phyloP scores from a whole-genome alignment of 441 rosid species.

The Brassica hybrid region DNA sequence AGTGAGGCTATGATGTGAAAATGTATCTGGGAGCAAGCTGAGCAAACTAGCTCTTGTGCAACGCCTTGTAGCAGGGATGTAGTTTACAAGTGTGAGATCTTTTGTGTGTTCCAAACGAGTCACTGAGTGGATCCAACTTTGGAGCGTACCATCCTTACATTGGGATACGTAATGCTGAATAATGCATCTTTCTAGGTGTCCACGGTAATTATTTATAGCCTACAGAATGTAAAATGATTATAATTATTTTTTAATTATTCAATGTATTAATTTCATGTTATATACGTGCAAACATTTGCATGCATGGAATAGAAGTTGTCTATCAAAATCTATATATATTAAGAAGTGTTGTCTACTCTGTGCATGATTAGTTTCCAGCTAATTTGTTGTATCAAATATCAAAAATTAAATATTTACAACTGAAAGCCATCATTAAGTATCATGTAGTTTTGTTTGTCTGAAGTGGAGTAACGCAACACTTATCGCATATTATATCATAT shows the following conservation, averaged over 20 bases:
- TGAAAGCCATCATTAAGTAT: no score
- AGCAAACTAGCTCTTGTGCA: neutral
- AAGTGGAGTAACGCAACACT: no score
- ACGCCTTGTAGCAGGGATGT: neutral
- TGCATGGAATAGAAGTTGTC: neutral
- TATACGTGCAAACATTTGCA: neutral
- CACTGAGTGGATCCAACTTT: neutral
- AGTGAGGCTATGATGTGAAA: slow-evolving; percentile 5
- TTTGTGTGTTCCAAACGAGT: neutral
- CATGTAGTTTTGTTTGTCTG: no score
- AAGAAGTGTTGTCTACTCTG: neutral
- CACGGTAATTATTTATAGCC: neutral
- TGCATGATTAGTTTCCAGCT: neutral
- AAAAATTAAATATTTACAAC: neutral
- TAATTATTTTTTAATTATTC: neutral
- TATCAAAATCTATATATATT: neutral
- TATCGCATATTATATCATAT: neutral
- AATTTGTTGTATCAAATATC: neutral
- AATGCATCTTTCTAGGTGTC: neutral
- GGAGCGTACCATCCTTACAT: neutral
- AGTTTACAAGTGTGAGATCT: neutral
- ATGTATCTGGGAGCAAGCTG: neutral
- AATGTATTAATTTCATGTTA: neutral
- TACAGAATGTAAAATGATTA: neutral
- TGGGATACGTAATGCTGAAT: neutral